Base-by-base conservation (phyloP, 768 basidiomycete genomes). In the Russula sp. region DNA sequence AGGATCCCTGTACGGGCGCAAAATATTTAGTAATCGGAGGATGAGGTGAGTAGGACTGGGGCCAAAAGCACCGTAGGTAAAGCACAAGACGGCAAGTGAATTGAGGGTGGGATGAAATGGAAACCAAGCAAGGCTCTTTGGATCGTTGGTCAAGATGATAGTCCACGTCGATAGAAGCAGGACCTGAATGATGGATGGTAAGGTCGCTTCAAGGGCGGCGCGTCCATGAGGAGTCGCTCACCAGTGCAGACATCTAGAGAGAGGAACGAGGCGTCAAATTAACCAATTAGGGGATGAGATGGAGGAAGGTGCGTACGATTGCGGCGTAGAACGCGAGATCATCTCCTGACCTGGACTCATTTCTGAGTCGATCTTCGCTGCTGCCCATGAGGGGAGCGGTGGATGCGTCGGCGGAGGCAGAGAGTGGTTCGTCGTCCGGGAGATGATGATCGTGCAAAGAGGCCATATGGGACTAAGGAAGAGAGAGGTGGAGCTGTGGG, bases 51-150 rank as follows among this genome's bases (percentile, higher is more conserved):
- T 18, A 54, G 18, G 32, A 27, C 40, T 27, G 51, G n/a, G 37
- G 37, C 20, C 13, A 32, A 44, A 59, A 77, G 47, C 61, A 88
- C 91, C 89, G 67, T 84, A 84, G 6, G 83, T 81, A 71, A 89
- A 80, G 45, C 79, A 74, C 4, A 76, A 72, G 44, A 91, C 68
- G 1, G 83, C 81, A 13, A 86, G 72, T 14, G 77, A 80, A 66
- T 90, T 86, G 11, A 89, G 71, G 0, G 81, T 72, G 0, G 88
- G 88, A 70, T 91, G 89, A 54, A 82, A 79, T 0, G 79, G 78
- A 71, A 90, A 90, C 84, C 83, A 88, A 2, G 83, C 82, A 0
- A 78, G 69, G 0, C 70, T 64, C 27, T 65, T 65, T 2, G 84
- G 85, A 55, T 79, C 62, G 51, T 78, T 83, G 66, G 68, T 73